Percentiles rank a stretch among this genome's conserved stretches.
Evolutionary conservation across 2,329 filamentous ascomycete species (phyloP).

Genomic region (Fusarium albosuccineum): DNA sequence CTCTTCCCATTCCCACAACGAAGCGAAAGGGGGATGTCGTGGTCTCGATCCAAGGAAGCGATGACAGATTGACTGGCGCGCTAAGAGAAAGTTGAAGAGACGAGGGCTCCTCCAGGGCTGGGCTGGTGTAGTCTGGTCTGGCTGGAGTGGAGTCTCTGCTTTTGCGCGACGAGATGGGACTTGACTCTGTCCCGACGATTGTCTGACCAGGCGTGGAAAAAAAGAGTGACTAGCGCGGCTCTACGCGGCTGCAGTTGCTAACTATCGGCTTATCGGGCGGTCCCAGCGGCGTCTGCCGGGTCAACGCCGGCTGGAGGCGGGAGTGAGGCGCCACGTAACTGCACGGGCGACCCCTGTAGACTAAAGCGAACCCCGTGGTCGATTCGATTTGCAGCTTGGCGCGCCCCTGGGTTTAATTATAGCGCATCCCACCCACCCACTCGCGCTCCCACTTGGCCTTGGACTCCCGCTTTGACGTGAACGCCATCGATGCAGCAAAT

Average conservation of each 20-base stretch:
- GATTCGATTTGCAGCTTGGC: constrained; percentile 30
- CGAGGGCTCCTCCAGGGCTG: constrained; percentile 5
- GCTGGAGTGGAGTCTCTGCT: constrained; percentile 28
- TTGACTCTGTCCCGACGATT: background rate
- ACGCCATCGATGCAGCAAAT: constrained; percentile 6
- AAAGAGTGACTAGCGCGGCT: constrained; percentile 10
- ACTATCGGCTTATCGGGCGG: constrained; percentile 34
- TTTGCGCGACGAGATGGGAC: constrained; percentile 22
- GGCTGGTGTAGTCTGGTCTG: constrained; percentile 22
- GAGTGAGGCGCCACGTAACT: constrained; percentile 32
- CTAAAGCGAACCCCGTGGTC: constrained; percentile 11
- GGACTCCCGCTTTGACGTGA: constrained; percentile 32
- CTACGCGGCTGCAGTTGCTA: constrained; percentile 23
- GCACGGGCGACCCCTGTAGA: constrained; percentile 16
- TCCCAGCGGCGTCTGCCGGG: constrained; percentile 21
- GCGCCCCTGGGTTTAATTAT: constrained; percentile 43
- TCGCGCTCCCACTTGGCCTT: constrained; percentile 20
- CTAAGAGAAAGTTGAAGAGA: constrained; percentile 18
- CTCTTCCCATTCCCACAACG: constrained; percentile 51
- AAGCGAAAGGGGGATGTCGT: background rate
- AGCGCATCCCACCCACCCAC: constrained; percentile 21
- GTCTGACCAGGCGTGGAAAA: constrained; percentile 13
- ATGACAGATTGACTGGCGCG: constrained; percentile 13
- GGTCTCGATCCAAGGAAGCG: background rate
- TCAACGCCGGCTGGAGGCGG: constrained; percentile 18